Evolutionary conservation across 108 stramenopile species (phyloP), one percentile per base, ranked within the genome.

Genomic region (Thalassiosira profunda): DNA sequence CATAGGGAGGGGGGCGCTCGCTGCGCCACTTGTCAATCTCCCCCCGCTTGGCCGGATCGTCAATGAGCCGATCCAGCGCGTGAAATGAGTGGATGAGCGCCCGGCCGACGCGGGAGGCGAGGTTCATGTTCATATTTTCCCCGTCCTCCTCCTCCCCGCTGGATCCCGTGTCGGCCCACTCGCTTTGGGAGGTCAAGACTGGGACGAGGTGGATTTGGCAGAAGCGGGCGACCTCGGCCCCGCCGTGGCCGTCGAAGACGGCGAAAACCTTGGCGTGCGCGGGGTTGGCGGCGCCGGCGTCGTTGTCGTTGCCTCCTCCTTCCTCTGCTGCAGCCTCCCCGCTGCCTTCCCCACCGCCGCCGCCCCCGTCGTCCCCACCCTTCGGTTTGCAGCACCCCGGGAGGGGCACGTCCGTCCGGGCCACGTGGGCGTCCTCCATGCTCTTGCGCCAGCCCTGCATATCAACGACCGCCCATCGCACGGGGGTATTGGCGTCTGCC

Each of bases 371-470:
- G 6, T 42, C 33, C 14, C 33, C 78, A 18, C n/a, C 67, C 28
- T 15, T 38, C 14, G 9, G 42, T 14, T 34, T 10, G 26, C 7
- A 41, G 9, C 20, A 38, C 14, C 35, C 33, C 0, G 81, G 57
- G 12, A 72, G 45, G 26, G 74, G 38, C 14, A 94, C 54, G 26
- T 84, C 81, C 1, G 92, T 85, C 38, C 72, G 63, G 12, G 96
- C 91, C 12, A 98, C 78, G 71, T 99, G 98, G 3, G 97, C 95
- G 72, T 99, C 98, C 73, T 99, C 98, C 98, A 98, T 98, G 74
- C 78, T 75, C 58, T 95, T 96, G 54, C 98, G 81, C 98, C 98
- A 99, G 3, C 98, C 98, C 64, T 98, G 95, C 96, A 97, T 97
- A 61, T 92, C 91, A 3, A 89, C 87, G 1, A 92, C 89, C 31